Conservation (phyloP, 805 yeast species). For the Lachancea sp. region DNA sequence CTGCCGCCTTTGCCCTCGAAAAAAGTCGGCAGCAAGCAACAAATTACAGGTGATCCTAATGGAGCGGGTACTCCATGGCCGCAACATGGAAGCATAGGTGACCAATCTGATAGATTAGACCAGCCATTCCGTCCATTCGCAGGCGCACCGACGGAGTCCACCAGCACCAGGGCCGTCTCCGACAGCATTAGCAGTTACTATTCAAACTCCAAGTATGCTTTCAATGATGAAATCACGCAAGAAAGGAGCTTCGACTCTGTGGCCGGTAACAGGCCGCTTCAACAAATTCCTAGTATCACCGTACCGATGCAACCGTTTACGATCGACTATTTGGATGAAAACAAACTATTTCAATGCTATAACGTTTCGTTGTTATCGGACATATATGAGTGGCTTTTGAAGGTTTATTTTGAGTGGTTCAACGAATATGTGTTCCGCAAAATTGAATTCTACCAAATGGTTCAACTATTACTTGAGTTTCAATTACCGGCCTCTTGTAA, state of each 20-base stretch:
- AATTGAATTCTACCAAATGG: conserved; percentile 47
- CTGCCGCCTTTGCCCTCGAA: conserved; percentile 11
- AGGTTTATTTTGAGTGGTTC: conserved; percentile 46
- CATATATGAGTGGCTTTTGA: conserved; percentile 48
- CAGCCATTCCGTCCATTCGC: conserved; percentile 19
- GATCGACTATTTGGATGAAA: conserved; percentile 41
- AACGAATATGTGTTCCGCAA: conserved; percentile 44
- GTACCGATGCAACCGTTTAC: conserved; percentile 54
- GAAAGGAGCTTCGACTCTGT: conserved; percentile 31
- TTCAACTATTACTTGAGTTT: conserved; percentile 45
- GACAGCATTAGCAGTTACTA: conserved; percentile 30
- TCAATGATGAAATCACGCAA: conserved; percentile 23
- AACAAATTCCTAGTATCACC: conserved; percentile 30
- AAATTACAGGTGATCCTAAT: not conserved
- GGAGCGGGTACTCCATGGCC: not conserved
- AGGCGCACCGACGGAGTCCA: conserved; percentile 17
- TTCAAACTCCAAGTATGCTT: conserved; percentile 31
- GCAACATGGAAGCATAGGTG: not conserved
- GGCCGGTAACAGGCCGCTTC: conserved; percentile 30
- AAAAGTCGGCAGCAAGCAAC: not conserved
- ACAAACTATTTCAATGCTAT: conserved; percentile 44
- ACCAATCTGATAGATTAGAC: conserved; percentile 4
- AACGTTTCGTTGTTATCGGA: conserved; percentile 42
- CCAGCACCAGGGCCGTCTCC: conserved; percentile 23
- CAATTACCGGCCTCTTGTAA: conserved; percentile 44